Percentiles rank a stretch among this genome's conserved stretches.
Conservation (phyloP, 2,329 filamentous ascomycete species). For the Aspergillus sp. region DNA sequence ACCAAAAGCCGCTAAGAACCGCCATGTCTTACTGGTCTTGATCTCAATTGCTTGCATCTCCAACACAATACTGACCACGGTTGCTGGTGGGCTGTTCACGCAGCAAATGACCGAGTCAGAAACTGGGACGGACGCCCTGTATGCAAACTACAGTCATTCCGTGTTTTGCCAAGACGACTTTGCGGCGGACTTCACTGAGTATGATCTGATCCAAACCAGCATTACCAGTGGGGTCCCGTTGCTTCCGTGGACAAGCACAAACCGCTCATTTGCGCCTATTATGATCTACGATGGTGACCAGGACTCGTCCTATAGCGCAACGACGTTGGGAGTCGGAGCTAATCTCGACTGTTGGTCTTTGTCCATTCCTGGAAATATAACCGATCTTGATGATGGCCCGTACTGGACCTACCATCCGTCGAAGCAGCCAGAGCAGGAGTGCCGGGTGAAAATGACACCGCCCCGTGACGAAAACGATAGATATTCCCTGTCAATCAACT, state of each 20-base stretch:
- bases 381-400: slow-evolving; percentile 11
- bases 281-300: slow-evolving; percentile 20
- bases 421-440: slow-evolving; percentile 22
- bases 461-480: slow-evolving; percentile 22
- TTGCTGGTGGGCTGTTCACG: slow-evolving; percentile 35
- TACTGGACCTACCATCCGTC: slow-evolving; percentile 30
- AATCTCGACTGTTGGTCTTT: slow-evolving; percentile 25
- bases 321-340: slow-evolving; percentile 29
- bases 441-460: slow-evolving; percentile 28
- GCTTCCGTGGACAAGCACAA: slow-evolving; percentile 32
- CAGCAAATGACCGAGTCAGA: slow-evolving; percentile 29
- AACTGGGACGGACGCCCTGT: slow-evolving; percentile 23
- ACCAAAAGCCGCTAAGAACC: slow-evolving; percentile 27
- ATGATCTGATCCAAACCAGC: slow-evolving; percentile 36
- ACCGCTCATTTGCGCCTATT: slow-evolving; percentile 32
- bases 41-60: slow-evolving; percentile 32
- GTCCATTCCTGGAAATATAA: slow-evolving; percentile 17
- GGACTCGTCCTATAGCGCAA: slow-evolving; percentile 27
- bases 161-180: slow-evolving; percentile 31
- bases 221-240: slow-evolving; percentile 34
- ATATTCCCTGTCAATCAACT: slow-evolving; percentile 34
- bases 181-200: slow-evolving; percentile 34
- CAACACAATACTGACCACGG: slow-evolving; percentile 31
- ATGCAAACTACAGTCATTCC: slow-evolving; percentile 31
- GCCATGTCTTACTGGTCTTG: slow-evolving; percentile 27